Evolutionary conservation across 164 flowering plant species (phyloP), one percentile per base, ranked within the genome.

Genomic region (Taxillus chinensis): DNA sequence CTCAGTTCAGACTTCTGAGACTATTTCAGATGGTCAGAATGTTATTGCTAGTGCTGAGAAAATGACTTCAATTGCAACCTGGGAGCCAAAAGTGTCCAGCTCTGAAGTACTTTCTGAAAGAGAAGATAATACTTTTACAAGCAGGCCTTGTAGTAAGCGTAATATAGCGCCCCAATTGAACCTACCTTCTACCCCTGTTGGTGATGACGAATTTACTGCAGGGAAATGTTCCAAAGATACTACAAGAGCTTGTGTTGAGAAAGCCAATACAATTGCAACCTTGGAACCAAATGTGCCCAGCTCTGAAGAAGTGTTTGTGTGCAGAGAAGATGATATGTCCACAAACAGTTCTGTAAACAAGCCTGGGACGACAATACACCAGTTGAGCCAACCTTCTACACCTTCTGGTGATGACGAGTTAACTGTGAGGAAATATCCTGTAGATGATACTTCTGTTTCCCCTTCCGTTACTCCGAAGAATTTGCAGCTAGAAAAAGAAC

Each of bases 121-220:
- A 27, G 27, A 27, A 27, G 78, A 71, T 65, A 79, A 78, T 45
- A 39, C 56, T 45, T 57, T 70, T 11, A 51, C 68, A 45, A 67
- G 63, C 57, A 73, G 57, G 57, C 71, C 75, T n/a, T 62, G 67
- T 64, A 46, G 43, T 69, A 62, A 62, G 39, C 46, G 82, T 52
- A 73, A 68, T 64, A 45, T 38, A n/a, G 61, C 45, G 57, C 41
- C 63, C 8, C 71, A 65, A 41, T 62, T 77, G 45, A 71, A 65
- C 60, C 58, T 58, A 54, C 39, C 53, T 55, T 75, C 80, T 55
- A 51, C 69, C 46, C 75, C 80, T 11, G 62, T 59, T 53, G 84
- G 83, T 55, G 83, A 87, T 77, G 96, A 89, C 64, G 83, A 87
- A 71, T 82, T 77, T 71, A 86, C 86, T 14, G 83, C 84, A 6